These are phyloP conservation scores for Podaxis mareebaensis DNA, from an alignment of 768 basidiomycete genomes.

Conservation along the genomic window DNA sequence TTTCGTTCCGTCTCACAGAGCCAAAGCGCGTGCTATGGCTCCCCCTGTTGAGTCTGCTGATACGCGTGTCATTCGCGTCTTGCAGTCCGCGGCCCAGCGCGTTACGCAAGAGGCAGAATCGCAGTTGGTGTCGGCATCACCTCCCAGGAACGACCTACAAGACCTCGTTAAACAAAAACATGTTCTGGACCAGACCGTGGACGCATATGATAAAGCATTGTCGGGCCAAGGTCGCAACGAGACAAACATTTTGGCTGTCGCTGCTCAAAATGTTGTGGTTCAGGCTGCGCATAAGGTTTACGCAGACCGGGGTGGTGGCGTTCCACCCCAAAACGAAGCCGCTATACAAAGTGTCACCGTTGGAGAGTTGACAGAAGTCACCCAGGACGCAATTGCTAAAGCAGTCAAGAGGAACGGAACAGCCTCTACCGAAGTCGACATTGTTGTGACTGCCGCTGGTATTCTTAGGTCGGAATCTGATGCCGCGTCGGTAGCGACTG, in stretches of 20 bases:
- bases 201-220: slow-evolving; percentile 74
- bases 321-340: slow-evolving; percentile 36
- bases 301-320: slow-evolving; percentile 44
- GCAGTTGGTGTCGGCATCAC: slow-evolving; percentile 56
- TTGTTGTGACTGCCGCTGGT: slow-evolving; percentile 69
- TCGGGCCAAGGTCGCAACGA: slow-evolving; percentile 53
- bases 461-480: slow-evolving; percentile 41
- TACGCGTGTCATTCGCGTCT: slow-evolving; percentile 74
- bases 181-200: slow-evolving; percentile 67
- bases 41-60: slow-evolving; percentile 41
- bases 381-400: slow-evolving; percentile 72
- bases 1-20: slow-evolving; percentile 1
- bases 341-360: slow-evolving; percentile 53
- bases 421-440: slow-evolving; percentile 76
- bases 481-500: slow-evolving; percentile 23
- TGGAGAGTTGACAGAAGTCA: slow-evolving; percentile 51
- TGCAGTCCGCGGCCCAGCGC: slow-evolving; percentile 75
- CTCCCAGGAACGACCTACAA: slow-evolving; percentile 50
- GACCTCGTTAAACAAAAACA: slow-evolving; percentile 81
- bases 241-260: slow-evolving; percentile 64
- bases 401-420: slow-evolving; percentile 79
- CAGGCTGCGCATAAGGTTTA: slow-evolving; percentile 74
- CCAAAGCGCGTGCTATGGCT: slow-evolving; percentile 11
- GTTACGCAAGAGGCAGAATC: slow-evolving; percentile 74
- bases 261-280: slow-evolving; percentile 80